Conservation (phyloP, 345 rosid genomes). For the Dovyalis caffra region DNA sequence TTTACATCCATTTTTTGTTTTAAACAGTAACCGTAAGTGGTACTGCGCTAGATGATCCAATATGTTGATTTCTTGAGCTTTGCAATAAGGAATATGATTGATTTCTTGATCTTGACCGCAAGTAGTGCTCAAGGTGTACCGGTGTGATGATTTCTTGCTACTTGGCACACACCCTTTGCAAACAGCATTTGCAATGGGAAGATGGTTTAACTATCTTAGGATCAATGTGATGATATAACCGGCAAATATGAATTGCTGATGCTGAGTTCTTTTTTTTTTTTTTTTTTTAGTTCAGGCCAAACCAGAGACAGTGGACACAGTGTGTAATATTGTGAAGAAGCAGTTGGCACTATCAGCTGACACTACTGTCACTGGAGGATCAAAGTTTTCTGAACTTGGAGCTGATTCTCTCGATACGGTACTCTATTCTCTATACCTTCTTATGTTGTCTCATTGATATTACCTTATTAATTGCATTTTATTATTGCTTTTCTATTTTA, state of each 20-base stretch:
- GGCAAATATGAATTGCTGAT: background rate
- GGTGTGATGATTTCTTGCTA: background rate
- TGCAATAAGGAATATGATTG: background rate
- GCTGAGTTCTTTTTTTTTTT: too few relatives aligned
- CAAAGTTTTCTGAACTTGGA: slow-evolving; percentile 47
- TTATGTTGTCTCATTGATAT: too few relatives aligned
- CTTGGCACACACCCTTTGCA: background rate
- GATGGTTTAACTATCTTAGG: too few relatives aligned
- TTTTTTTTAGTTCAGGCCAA: slow-evolving; percentile 33
- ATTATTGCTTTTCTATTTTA: too few relatives aligned
- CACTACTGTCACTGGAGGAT: slow-evolving; percentile 37
- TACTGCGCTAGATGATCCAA: background rate
- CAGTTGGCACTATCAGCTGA: slow-evolving; percentile 44
- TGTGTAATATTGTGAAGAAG: slow-evolving; percentile 46
- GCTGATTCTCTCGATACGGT: slow-evolving; percentile 61
- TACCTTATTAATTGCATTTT: too few relatives aligned
- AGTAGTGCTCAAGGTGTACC: too few relatives aligned
- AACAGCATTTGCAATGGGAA: background rate
- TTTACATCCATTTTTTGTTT: background rate
- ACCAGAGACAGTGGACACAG: slow-evolving; percentile 42
- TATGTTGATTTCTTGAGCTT: background rate
- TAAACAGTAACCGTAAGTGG: background rate
- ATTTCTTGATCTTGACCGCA: background rate
- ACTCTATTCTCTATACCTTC: too few relatives aligned
- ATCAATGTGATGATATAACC: too few relatives aligned